Evolutionary conservation across 2,329 filamentous ascomycete species (phyloP).

Genomic region (Helotiales sp.): DNA sequence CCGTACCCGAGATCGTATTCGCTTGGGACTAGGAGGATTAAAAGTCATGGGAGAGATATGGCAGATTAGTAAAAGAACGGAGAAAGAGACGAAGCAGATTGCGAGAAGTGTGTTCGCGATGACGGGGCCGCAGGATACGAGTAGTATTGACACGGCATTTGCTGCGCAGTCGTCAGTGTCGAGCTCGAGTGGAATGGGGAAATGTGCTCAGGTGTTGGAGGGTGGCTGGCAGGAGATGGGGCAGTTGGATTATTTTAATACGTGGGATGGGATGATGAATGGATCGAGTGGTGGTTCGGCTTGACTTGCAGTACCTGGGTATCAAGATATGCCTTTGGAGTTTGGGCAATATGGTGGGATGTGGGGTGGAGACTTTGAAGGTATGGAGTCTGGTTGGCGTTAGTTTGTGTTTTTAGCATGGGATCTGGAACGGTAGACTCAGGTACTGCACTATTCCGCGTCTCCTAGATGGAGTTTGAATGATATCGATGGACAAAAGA

Average conservation of each 20-base stretch:
- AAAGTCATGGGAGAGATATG: slow-evolving; percentile 56
- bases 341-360: background rate
- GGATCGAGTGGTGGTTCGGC: slow-evolving; percentile 1
- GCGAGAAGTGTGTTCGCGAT: slow-evolving; percentile 20
- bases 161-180: background rate
- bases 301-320: background rate
- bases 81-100: slow-evolving; percentile 43
- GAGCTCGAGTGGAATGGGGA: background rate
- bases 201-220: background rate
- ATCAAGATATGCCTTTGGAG: background rate
- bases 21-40: slow-evolving; percentile 58
- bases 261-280: slow-evolving; percentile 6
- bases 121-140: background rate
- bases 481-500: background rate
- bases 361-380: background rate
- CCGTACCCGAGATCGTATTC: slow-evolving; percentile 53
- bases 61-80: slow-evolving; percentile 54
- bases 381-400: background rate
- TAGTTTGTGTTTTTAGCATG: background rate
- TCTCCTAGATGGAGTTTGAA: background rate
- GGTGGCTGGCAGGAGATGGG: slow-evolving; percentile 8
- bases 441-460: background rate
- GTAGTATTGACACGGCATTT: background rate
- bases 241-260: slow-evolving; percentile 9
- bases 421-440: background rate